Conservation (phyloP, 164 flowering plant genomes). For the Dillenia turbinata region DNA sequence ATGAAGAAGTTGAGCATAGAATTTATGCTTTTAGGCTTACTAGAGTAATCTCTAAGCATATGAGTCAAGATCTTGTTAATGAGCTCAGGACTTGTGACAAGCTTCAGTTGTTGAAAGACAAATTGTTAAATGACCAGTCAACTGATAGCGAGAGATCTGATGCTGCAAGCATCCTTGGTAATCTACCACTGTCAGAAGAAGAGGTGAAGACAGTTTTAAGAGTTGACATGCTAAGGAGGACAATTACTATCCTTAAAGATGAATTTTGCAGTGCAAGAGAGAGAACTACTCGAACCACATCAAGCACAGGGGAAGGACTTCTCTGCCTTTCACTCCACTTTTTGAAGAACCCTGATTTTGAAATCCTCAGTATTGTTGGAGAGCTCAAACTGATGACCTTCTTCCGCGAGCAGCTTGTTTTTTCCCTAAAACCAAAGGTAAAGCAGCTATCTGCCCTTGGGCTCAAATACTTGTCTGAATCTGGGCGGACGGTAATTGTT, state of each 20-base stretch:
- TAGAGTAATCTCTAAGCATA: conserved; percentile 38
- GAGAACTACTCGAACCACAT: conserved; percentile 20
- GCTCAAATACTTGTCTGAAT: conserved; percentile 47
- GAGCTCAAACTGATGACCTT: conserved; percentile 35
- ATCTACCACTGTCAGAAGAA: conserved; percentile 39
- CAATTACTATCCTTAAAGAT: conserved; percentile 29
- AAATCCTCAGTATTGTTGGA: conserved; percentile 20
- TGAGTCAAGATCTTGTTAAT: conserved; percentile 31
- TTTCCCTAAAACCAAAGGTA: conserved; percentile 31
- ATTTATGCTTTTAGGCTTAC: conserved; percentile 35
- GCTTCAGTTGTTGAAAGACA: conserved; percentile 34
- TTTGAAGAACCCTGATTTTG: conserved; percentile 28
- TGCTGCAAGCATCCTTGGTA: conserved; percentile 53
- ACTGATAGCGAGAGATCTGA: conserved; percentile 39
- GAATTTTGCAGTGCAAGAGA: conserved; percentile 13
- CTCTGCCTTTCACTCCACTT: conserved; percentile 52
- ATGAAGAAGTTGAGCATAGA: conserved; percentile 40
- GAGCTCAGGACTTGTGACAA: conserved; percentile 32
- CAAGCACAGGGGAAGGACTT: conserved; percentile 49
- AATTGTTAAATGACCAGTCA: conserved; percentile 24
- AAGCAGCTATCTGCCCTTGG: conserved; percentile 50
- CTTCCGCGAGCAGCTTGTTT: conserved; percentile 31
- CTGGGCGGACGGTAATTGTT: conserved; percentile 13
- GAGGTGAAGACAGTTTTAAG: conserved; percentile 44
- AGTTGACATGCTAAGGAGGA: conserved; percentile 35